Conservation (phyloP, 495 filamentous ascomycete genomes). For the Hyaloscypha hepaticicola region DNA sequence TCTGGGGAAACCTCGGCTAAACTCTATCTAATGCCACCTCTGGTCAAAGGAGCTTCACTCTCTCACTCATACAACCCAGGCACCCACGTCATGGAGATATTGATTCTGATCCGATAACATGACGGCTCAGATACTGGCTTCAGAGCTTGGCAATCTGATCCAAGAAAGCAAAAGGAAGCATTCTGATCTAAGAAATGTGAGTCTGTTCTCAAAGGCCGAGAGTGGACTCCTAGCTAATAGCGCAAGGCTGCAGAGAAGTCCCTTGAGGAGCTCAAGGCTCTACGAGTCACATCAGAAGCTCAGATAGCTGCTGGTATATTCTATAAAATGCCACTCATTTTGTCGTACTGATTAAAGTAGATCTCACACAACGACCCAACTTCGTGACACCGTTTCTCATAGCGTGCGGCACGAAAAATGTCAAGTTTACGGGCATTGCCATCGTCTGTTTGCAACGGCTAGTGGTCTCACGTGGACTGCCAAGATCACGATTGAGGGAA, state of each 20-base stretch:
- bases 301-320: slow-evolving; percentile 76
- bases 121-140: slow-evolving; percentile 87
- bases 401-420: slow-evolving; percentile 84
- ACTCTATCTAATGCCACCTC: slow-evolving; percentile 9
- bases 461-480: slow-evolving; percentile 74
- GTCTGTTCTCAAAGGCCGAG: slow-evolving; percentile 25
- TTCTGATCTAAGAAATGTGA: slow-evolving; percentile 79
- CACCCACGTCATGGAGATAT: slow-evolving; percentile 27
- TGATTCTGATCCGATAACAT: slow-evolving; percentile 54
- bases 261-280: slow-evolving; percentile 79
- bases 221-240: slow-evolving; percentile 24
- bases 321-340: not conserved
- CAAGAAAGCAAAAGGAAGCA: slow-evolving; percentile 95
- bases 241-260: slow-evolving; percentile 89
- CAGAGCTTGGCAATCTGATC: slow-evolving; percentile 87
- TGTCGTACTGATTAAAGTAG: slow-evolving; percentile 42
- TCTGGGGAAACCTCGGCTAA: slow-evolving; percentile 25
- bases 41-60: slow-evolving; percentile 4
- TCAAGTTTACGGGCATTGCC: slow-evolving; percentile 82
- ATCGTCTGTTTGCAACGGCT: slow-evolving; percentile 87
- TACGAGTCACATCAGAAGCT: slow-evolving; percentile 74
- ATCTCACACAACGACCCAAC: slow-evolving; percentile 74
- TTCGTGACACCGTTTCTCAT: slow-evolving; percentile 92
- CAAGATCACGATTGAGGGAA: slow-evolving; percentile 70
- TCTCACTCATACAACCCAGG: slow-evolving; percentile 5